Base-by-base conservation (phyloP, 2,329 filamentous ascomycete species). In the Epichloe brachyelytri region DNA sequence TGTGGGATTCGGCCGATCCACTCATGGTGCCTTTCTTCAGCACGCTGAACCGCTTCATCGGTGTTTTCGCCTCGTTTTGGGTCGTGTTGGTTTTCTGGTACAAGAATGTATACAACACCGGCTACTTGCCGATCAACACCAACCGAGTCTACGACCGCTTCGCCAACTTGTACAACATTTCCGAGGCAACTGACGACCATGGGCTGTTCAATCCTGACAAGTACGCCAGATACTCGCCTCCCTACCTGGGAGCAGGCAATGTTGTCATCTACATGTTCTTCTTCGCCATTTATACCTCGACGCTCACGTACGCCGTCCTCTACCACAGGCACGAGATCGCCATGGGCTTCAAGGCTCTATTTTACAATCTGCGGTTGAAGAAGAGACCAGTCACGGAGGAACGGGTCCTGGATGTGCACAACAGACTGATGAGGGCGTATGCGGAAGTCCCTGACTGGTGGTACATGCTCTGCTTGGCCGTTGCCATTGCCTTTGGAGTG, bases 31-130 rank as follows among this genome's bases (percentile, higher is more conserved):
- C 75, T 3, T 76, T 75, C 59, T 76, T 80, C 64, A 77, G 76
- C 30, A 82, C 81, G 43, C 69, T 79, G 50, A 85, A 85, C 62
- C 78, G 76, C 20, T 69, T 82, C 54, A 65, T 81, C 43, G 80
- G 80, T 33, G 71, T 77, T 47, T 69, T 80, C 12, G 55, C 77
- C 36, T 76, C 73, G 43, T 73, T 74, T 57, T 74, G 77, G 66
- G 66, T 83, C 14, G 68, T 79, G 14, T 62, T 77, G 2, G 76
- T 66, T 26, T 60, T 85, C 8, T 82, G 80, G 66, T 85, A 77
- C 61, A 73, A 68, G 43, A 79, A 79, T 50, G 64, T 75, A 2
- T 83, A 75, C 66, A 76, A 78, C 62, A 75, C 73, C 11, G 70
- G 73, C 48, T 82, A 78, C 56, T 63, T 77, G 26, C 71, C 72